Evolutionary conservation across 495 filamentous ascomycete species (phyloP).

Genomic region (Recurvomyces mirabilis): DNA sequence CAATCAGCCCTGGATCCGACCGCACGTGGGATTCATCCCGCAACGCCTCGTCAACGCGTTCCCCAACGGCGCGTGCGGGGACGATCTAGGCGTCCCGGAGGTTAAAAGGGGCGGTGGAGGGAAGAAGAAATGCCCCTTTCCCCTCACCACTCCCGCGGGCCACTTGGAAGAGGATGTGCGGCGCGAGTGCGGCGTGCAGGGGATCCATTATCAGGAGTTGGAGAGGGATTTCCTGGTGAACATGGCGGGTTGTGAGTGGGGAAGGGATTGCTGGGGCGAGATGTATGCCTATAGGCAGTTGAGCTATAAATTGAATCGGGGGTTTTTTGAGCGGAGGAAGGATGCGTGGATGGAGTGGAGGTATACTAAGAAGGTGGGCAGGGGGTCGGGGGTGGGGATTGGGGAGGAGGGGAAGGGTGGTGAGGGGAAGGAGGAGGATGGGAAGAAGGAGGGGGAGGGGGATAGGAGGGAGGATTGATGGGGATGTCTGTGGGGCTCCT

Average conservation of each 20-base stretch:
- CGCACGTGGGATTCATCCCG: conserved; percentile 76
- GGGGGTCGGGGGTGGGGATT: too few species aligned
- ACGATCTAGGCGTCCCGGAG: conserved; percentile 36
- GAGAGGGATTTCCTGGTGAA: conserved; percentile 95
- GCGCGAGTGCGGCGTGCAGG: conserved; percentile 48
- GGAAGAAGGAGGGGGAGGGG: not conserved
- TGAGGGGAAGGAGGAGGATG: too few species aligned
- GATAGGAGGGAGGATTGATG: not conserved
- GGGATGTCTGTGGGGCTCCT: too few species aligned
- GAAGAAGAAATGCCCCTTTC: too few species aligned
- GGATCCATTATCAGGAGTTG: conserved; percentile 73
- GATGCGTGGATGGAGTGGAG: too few species aligned
- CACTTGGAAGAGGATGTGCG: conserved; percentile 43
- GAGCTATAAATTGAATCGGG: conserved; percentile 74
- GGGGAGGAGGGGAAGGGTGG: too few species aligned
- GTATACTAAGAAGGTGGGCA: too few species aligned
- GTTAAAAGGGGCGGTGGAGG: conserved; percentile 16
- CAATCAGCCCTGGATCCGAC: conserved; percentile 85
- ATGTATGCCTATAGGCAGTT: conserved; percentile 87
- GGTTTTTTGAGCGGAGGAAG: conserved; percentile 58
- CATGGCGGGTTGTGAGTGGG: conserved; percentile 96
- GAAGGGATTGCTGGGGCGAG: conserved; percentile 94
- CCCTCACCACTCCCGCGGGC: too few species aligned
- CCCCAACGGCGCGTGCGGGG: conserved; percentile 77
- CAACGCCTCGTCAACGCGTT: conserved; percentile 93